Evolutionary conservation across 2,329 filamentous ascomycete species (phyloP), one percentile per base, ranked within the genome.

Genomic region (Colletotrichum caudatum): DNA sequence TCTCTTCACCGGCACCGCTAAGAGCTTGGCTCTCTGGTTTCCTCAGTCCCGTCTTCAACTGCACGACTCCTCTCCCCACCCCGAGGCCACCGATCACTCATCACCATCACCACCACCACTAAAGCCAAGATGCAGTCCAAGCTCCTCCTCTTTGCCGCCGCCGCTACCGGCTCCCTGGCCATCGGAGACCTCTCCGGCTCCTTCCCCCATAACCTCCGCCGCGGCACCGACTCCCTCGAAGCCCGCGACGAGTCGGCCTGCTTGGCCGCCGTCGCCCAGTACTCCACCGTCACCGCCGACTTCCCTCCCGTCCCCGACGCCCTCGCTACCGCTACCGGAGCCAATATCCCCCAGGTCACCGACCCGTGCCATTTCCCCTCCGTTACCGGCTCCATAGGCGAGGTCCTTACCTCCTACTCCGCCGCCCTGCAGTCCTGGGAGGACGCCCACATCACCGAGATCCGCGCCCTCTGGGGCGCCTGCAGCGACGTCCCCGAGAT

Each of bases 401-500:
- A 69, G 3, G 75, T 76, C 51, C 76, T 77, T 69, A 74, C 76
- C 9, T 76, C 75, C 9, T 79, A 75, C 59, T 66, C 63, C 37
- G 66, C 67, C 14, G 69, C 73, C 33, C 68, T 79, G 6, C 69
- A 74, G 59, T 76, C 74, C 69, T 79, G 77, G 76, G 74, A 78
- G 58, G 58, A 59, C 12, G 74, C 72, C 29, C 66, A 77, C 48
- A 71, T 56, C 63, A 73, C 66, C 5, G 75, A 69, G 0, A 23
- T 78, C n/a, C 72, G 67, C 6, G 71, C 73, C 57, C 51, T 79
- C 16, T 33, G 73, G 18, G 51, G 71, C 0, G 78, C 77, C 51
- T 79, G 78, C 71, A 75, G 64, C 65, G 77, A 79, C 39, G 76
- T 77, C n/a, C 77, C 78, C 37, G 26, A 35, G 14, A 37, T 69